Evolutionary conservation across 2,329 filamentous ascomycete genomes (phyloP).

Genomic region (Boeremia exigua): DNA sequence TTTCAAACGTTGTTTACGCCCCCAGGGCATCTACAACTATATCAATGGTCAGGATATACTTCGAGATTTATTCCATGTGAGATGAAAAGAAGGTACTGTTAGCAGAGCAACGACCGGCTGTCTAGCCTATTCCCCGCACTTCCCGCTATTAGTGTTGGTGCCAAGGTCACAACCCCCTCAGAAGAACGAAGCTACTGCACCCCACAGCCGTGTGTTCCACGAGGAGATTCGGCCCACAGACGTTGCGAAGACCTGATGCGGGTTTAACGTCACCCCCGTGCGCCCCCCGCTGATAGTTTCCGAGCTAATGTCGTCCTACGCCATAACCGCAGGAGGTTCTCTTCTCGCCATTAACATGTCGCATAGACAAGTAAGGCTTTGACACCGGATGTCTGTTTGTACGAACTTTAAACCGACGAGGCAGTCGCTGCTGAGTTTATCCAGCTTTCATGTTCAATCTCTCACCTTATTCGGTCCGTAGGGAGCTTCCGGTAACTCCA

Average conservation of each 20-base stretch:
- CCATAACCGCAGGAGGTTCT: constrained; percentile 13
- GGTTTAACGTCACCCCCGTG: constrained; percentile 26
- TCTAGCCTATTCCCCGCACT: constrained; percentile 27
- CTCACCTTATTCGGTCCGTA: background rate
- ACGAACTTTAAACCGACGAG: no score
- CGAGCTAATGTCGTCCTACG: constrained; percentile 12
- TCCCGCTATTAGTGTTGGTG: constrained; percentile 25
- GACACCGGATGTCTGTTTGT: background rate
- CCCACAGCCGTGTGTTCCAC: constrained; percentile 43
- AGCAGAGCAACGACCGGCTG: background rate
- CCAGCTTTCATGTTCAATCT: background rate
- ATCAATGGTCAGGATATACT: background rate
- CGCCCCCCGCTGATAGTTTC: constrained; percentile 24
- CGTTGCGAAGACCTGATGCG: constrained; percentile 4
- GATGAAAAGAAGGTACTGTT: background rate
- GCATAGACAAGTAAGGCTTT: background rate
- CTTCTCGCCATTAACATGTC: background rate
- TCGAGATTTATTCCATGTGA: background rate
- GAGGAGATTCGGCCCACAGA: constrained; percentile 4
- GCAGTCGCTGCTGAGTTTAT: background rate
- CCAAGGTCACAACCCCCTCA: constrained; percentile 29
- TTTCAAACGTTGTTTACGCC: background rate
- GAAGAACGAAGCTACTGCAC: constrained; percentile 34
- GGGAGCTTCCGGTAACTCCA: background rate
- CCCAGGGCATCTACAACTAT: background rate